These are phyloP conservation scores for Penicillium italicum DNA, from an alignment of 2,329 filamentous ascomycete species.

Conservation along the genomic window DNA sequence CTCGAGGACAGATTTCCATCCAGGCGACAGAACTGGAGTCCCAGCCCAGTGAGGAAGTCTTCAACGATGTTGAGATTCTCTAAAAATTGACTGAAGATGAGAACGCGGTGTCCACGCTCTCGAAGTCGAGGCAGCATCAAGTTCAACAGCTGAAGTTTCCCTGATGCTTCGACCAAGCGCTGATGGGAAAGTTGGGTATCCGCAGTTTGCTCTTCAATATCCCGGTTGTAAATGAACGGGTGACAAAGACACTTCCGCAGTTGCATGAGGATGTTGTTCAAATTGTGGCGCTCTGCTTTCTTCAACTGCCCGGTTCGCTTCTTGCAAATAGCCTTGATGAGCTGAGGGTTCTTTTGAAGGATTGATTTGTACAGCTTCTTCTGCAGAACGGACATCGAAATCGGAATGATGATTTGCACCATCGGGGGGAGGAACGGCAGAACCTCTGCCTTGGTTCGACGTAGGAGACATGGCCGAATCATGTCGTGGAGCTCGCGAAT, in stretches of 20 bases:
- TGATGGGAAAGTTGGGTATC: conserved; percentile 62
- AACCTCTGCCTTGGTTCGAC: conserved; percentile 84
- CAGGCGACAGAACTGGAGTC: conserved; percentile 70
- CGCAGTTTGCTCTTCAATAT: conserved; percentile 77
- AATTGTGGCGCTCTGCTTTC: conserved; percentile 67
- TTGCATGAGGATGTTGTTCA: conserved; percentile 95
- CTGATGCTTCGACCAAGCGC: conserved; percentile 85
- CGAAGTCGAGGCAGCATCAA: conserved; percentile 83
- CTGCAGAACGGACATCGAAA: conserved; percentile 92
- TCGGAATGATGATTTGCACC: conserved; percentile 88
- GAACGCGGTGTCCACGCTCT: conserved; percentile 79
- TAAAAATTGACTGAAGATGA: conserved; percentile 95
- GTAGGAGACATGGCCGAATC: conserved; percentile 68
- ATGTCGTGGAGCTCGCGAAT: conserved; percentile 75
- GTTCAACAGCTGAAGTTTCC: conserved; percentile 80
- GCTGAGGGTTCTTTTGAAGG: conserved; percentile 79
- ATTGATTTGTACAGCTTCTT: conserved; percentile 95
- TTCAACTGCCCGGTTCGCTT: conserved; percentile 61
- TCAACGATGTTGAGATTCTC: conserved; percentile 83
- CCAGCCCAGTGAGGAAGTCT: conserved; percentile 78
- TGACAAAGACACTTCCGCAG: conserved; percentile 92
- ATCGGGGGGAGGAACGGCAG: conserved; percentile 89
- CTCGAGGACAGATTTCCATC: conserved; percentile 79
- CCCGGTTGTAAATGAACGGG: conserved; percentile 87
- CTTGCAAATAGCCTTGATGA: conserved; percentile 80